These are phyloP conservation scores for Malbranchea cinnamomea DNA, from an alignment of 2,329 filamentous ascomycete species.

Conservation along the genomic window DNA sequence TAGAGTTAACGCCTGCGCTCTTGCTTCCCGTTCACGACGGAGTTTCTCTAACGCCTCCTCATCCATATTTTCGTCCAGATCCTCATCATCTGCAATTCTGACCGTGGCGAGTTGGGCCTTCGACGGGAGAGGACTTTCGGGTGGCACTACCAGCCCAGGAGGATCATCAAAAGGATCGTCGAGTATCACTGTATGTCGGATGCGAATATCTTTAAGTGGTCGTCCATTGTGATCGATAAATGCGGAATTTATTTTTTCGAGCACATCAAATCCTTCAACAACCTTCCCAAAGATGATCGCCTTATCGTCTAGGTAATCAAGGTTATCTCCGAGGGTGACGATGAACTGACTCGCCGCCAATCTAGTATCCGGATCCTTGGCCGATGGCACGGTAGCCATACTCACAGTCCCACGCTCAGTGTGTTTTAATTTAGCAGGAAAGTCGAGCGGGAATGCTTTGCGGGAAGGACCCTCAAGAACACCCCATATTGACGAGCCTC, in stretches of 20 bases:
- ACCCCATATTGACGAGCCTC: constrained; percentile 87
- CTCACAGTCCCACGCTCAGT: constrained; percentile 81
- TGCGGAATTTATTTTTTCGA: constrained; percentile 84
- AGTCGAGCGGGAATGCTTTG: constrained; percentile 68
- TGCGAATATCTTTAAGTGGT: constrained; percentile 84
- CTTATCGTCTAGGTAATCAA: constrained; percentile 82
- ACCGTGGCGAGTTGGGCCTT: constrained; percentile 81
- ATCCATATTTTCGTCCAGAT: constrained; percentile 62
- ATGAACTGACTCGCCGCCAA: constrained; percentile 87
- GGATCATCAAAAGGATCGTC: constrained; percentile 89
- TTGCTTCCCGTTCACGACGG: constrained; percentile 75
- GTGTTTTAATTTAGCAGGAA: constrained; percentile 80
- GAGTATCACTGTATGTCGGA: constrained; percentile 80
- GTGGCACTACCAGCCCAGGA: constrained; percentile 57
- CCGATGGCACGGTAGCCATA: constrained; percentile 79
- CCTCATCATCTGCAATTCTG: constrained; percentile 78
- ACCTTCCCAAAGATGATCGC: constrained; percentile 92
- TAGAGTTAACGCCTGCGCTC: constrained; percentile 83
- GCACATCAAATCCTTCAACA: constrained; percentile 83
- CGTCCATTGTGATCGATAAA: constrained; percentile 77
- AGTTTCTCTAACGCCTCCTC: constrained; percentile 66
- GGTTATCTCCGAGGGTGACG: constrained; percentile 74
- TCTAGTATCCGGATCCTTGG: constrained; percentile 63
- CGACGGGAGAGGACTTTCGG: constrained; percentile 64
- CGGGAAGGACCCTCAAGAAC: constrained; percentile 54